Conservation (phyloP, 139 green algal species). For the Spirogloea muscicola region DNA sequence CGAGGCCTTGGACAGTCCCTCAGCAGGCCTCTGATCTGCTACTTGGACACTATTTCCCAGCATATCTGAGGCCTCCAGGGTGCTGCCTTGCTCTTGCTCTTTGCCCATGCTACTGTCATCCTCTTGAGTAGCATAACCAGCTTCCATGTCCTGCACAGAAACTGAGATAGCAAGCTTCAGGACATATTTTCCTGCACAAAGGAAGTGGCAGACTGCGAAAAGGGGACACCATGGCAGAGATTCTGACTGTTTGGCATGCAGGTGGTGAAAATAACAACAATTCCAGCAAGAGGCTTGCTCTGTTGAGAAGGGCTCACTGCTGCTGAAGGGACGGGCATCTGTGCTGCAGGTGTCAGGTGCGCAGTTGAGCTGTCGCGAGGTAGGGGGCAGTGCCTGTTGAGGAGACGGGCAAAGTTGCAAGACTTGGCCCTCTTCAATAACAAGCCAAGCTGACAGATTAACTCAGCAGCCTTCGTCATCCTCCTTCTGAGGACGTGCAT, state of each 20-base stretch:
- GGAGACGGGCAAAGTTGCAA: conserved; percentile 13
- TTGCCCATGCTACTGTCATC: background rate
- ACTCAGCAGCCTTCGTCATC: no score
- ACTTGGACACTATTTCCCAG: conserved; percentile 4
- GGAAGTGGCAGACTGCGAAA: no score
- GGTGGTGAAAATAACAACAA: no score
- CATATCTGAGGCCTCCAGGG: background rate
- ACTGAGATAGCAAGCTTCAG: no score
- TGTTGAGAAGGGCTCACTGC: background rate
- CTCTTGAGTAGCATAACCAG: no score
- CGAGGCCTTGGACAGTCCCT: background rate
- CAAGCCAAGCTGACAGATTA: no score
- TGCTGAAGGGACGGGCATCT: background rate
- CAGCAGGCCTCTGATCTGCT: background rate
- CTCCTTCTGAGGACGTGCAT: no score
- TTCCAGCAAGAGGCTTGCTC: background rate
- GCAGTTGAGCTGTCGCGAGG: no score
- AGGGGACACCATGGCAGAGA: no score
- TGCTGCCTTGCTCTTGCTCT: background rate
- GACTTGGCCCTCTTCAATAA: background rate
- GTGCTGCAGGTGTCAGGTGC: background rate
- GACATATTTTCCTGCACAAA: no score
- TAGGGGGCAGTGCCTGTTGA: conserved; percentile 13
- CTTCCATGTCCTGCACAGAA: no score
- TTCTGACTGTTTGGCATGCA: no score